Conservation (phyloP, 257 asterid species). For the Craterostigma plantagineum region DNA sequence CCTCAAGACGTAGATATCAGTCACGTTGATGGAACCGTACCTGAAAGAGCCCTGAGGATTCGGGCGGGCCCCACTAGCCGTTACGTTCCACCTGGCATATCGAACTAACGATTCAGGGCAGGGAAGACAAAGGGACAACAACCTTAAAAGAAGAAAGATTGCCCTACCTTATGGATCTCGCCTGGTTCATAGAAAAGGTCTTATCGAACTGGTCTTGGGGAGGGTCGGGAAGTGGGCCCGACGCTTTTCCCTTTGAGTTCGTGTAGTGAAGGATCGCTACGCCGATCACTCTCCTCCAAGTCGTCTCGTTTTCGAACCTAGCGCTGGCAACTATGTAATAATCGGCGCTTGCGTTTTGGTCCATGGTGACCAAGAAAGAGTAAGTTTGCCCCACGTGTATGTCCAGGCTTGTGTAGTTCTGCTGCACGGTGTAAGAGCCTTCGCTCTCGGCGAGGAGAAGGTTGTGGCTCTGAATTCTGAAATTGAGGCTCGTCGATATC, state of each 20-base stretch:
- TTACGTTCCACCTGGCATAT: constrained; percentile 61
- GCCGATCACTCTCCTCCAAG: constrained; percentile 83
- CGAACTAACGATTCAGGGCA: too few species aligned
- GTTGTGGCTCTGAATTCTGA: constrained; percentile 62
- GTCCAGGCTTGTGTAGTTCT: constrained; percentile 80
- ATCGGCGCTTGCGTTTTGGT: constrained; percentile 95
- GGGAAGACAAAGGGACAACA: too few species aligned
- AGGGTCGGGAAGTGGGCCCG: constrained; percentile 83
- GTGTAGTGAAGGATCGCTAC: constrained; percentile 83
- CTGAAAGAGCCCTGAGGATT: constrained; percentile 93
- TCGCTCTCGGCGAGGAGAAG: constrained; percentile 77
- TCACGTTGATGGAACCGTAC: constrained; percentile 90
- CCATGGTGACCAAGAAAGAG: constrained; percentile 74
- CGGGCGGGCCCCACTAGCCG: constrained; percentile 97
- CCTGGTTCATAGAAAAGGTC: constrained; percentile 94
- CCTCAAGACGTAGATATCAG: constrained; percentile 55
- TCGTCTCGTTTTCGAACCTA: constrained; percentile 65
- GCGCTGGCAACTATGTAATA: constrained; percentile 98
- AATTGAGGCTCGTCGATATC: constrained; percentile 60
- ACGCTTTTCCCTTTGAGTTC: constrained; percentile 75
- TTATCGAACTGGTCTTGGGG: constrained; percentile 88
- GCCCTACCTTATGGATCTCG: constrained; percentile 74
- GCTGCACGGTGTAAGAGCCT: constrained; percentile 85
- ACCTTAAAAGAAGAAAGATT: too few species aligned
- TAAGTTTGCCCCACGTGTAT: constrained; percentile 91